Conservation (phyloP, 495 filamentous ascomycete species). For the Tuber calosporum region DNA sequence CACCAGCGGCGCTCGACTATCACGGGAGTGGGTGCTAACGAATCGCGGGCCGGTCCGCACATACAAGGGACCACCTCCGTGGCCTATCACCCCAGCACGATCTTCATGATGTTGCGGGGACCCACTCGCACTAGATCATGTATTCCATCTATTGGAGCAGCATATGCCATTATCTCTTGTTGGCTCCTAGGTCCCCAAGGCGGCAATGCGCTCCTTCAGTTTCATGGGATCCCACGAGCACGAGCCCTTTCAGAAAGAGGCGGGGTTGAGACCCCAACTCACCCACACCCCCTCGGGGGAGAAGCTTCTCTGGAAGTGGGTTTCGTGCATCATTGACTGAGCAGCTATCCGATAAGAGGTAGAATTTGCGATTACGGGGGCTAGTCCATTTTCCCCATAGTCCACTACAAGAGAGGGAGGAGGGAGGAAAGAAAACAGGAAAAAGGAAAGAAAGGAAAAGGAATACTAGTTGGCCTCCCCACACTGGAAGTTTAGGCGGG, state of each 20-base stretch:
- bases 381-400: not conserved
- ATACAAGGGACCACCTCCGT: not conserved
- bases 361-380: not conserved
- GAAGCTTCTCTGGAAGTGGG: not conserved
- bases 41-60: constrained; percentile 5
- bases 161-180: not conserved
- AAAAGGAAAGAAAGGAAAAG: not conserved
- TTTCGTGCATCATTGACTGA: not conserved
- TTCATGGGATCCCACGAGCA: not conserved
- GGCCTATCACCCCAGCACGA: not conserved
- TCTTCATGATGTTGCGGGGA: not conserved
- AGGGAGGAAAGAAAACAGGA: not conserved
- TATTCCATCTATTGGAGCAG: not conserved
- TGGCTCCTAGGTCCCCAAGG: not conserved
- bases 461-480: not conserved
- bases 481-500: not conserved
- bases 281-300: not conserved
- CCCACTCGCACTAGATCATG: not conserved
- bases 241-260: not conserved
- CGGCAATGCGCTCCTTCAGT: not conserved
- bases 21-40: not conserved
- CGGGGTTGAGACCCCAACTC: not conserved
- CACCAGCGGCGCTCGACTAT: not conserved
- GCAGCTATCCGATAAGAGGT: not conserved
- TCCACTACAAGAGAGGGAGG: not conserved